Evolutionary conservation across 2,329 filamentous ascomycete species (phyloP), one percentile per base, ranked within the genome.

Genomic region (Shiraia bambusicola): DNA sequence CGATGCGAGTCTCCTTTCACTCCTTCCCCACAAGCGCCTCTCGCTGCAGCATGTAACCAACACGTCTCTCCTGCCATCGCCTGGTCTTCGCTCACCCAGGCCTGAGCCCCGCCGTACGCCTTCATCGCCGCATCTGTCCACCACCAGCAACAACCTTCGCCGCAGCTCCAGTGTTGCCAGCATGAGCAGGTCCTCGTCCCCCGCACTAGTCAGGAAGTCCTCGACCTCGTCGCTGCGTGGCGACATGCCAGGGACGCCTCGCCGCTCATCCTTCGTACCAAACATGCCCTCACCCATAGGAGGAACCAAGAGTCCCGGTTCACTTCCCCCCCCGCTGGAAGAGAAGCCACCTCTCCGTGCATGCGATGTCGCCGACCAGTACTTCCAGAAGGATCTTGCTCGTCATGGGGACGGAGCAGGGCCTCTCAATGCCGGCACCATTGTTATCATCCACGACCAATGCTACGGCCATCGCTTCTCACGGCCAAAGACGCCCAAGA

Each of bases 401-500:
- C 68, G 76, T 6, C 84, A 88, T 57, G 78, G 84, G 42, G 70
- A 72, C 24, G 31, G 56, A 19, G 61, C 52, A 4, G 66, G 63
- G 2, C 46, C 59, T n/a, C 59, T 58, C 8, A 56, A 58, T 9
- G 66, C 77, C 3, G 75, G 90, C 46, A 89, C 89, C 0, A 71
- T 94, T 4, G 90, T 97, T 33, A 79, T 98, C 22, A 73, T 98
- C 2, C 90, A 97, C 59, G 93, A 98, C 71, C 84, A 87, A 38
- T 95, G 92, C 69, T 98, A 97, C 65, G 91, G 92, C 16, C 93
- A 98, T 71, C 84, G 90, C 15, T 98, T 84, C 68, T 88, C 91
- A 9, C 80, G 93, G 31, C 89, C 89, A 3, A 84, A 87, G 56
- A 86, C 89, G 1, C 85, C 82, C 15, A 86, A 86, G 58, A 78